These are phyloP conservation scores for Gymnopilus junonius DNA, from an alignment of 768 basidiomycete species.

Conservation along the genomic window DNA sequence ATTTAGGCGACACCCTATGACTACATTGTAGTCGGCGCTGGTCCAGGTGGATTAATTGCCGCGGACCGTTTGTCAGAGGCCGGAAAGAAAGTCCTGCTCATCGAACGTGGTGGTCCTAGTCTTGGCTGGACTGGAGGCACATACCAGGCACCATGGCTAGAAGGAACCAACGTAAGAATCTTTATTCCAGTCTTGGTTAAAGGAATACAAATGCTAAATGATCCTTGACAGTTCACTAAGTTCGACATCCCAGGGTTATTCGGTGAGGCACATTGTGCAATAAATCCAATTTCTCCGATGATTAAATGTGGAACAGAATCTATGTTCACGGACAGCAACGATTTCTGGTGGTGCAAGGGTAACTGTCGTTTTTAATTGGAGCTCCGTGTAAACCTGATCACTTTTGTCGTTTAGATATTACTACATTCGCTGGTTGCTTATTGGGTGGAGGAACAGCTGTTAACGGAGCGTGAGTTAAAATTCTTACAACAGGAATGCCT, in stretches of 20 bases:
- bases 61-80: slow-evolving; percentile 64
- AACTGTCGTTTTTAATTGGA: not conserved
- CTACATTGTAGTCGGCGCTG: slow-evolving; percentile 61
- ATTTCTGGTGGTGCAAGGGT: slow-evolving; percentile 72
- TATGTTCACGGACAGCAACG: slow-evolving; percentile 61
- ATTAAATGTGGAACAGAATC: slow-evolving; percentile 41
- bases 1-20: slow-evolving; percentile 50
- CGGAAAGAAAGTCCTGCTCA: slow-evolving; percentile 63
- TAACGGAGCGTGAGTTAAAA: slow-evolving; percentile 58
- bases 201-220: not conserved
- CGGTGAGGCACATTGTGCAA: slow-evolving; percentile 22
- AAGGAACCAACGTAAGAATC: slow-evolving; percentile 45
- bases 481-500: not conserved
- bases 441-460: slow-evolving; percentile 66
- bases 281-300: not conserved
- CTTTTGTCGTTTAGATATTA: slow-evolving; percentile 46
- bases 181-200: not conserved
- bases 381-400: not conserved
- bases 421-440: slow-evolving; percentile 65
- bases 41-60: slow-evolving; percentile 60
- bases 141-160: slow-evolving; percentile 55
- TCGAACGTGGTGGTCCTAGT: slow-evolving; percentile 69
- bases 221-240: slow-evolving; percentile 55
- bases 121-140: slow-evolving; percentile 62
- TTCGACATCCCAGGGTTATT: slow-evolving; percentile 70